A percentile compares a stretch with the other conserved stretches of the same genome.
Conservation (phyloP, 345 rosid genomes). For the Carallia pectinifolia region DNA sequence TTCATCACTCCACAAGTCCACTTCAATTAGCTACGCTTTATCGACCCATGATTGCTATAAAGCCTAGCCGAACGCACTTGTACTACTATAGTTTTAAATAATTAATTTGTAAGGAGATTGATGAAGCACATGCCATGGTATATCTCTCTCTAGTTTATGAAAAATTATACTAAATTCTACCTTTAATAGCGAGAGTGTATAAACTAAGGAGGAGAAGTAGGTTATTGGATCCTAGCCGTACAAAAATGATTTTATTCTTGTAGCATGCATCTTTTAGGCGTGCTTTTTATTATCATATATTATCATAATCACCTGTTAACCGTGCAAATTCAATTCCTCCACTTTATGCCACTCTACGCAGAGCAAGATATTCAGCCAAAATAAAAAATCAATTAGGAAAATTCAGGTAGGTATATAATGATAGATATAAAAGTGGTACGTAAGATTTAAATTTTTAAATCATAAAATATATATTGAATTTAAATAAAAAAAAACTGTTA, state of each 20-base stretch:
- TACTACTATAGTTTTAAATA: background rate
- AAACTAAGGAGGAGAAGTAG: conserved; percentile 7
- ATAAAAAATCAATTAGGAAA: background rate
- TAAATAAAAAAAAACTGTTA: too few species aligned
- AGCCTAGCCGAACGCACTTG: conserved; percentile 19
- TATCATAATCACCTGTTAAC: background rate
- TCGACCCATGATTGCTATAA: conserved; percentile 28
- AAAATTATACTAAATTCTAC: background rate
- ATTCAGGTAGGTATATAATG: too few species aligned
- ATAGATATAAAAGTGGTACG: too few species aligned
- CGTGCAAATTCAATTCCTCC: background rate
- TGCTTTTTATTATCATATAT: background rate
- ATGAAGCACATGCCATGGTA: conserved; percentile 44
- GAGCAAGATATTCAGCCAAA: background rate
- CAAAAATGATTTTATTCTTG: conserved; percentile 31
- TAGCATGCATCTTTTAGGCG: conserved; percentile 3
- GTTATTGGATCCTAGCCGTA: conserved; percentile 32
- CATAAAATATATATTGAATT: too few species aligned
- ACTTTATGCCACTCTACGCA: background rate
- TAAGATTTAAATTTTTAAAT: too few species aligned
- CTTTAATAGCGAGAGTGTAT: background rate
- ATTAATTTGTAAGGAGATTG: conserved; percentile 3
- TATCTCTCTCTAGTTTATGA: conserved; percentile 26
- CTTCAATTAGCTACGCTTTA: conserved; percentile 29
- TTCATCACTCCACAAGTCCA: conserved; percentile 19